These are phyloP conservation scores for Erigeron canadensis DNA, from an alignment of 129 eudicot genomes.

Conservation along the genomic window DNA sequence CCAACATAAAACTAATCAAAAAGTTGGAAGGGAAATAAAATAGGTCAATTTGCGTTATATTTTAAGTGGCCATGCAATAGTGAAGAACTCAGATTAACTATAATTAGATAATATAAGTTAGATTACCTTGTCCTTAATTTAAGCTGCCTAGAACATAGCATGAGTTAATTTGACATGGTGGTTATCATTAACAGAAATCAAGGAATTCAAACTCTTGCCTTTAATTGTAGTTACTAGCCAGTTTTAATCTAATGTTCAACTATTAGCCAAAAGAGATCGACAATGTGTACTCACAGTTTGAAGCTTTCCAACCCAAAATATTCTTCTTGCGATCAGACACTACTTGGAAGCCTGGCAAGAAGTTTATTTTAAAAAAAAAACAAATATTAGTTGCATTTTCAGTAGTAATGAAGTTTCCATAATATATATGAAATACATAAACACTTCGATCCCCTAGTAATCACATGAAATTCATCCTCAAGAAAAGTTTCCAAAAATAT, in stretches of 20 bases:
- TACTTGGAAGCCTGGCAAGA: conserved; percentile 82
- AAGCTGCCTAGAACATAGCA: too few relatives aligned
- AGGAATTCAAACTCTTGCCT: too few relatives aligned
- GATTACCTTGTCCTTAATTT: too few relatives aligned
- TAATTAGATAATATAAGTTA: neutral
- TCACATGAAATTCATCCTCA: neutral
- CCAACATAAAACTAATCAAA: too few relatives aligned
- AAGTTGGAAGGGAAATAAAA: too few relatives aligned
- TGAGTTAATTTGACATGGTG: too few relatives aligned
- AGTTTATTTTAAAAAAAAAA: conserved; percentile 53
- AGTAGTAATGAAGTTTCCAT: neutral
- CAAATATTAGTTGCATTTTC: neutral
- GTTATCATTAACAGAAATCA: too few relatives aligned
- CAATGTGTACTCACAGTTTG: conserved; percentile 59
- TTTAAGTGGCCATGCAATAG: too few relatives aligned
- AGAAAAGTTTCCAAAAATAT: neutral
- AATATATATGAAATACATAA: conserved; percentile 30
- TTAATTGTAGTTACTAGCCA: too few relatives aligned
- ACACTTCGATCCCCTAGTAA: conserved; percentile 86
- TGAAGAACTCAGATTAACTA: neutral
- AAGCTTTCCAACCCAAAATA: conserved; percentile 81
- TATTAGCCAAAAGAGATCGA: neutral
- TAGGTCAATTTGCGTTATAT: too few relatives aligned
- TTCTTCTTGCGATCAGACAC: conserved; percentile 85
- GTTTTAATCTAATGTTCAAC: too few relatives aligned